Conservation (phyloP, 257 asterid species). For the Dorcoceras hygrometricum region DNA sequence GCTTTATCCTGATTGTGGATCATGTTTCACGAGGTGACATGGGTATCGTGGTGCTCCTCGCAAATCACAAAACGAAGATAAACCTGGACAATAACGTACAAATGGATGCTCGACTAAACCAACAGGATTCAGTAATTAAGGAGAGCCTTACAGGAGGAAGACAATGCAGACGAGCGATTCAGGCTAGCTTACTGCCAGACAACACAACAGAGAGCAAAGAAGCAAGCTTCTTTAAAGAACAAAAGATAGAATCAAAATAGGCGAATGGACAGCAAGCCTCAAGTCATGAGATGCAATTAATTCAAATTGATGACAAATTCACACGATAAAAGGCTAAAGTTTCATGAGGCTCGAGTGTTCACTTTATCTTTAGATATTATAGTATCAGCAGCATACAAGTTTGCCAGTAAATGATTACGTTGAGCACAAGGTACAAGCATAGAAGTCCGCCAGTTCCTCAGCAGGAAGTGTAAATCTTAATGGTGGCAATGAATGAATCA, state of each 20-base stretch:
- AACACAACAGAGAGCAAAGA: too few relatives aligned
- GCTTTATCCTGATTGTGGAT: too few relatives aligned
- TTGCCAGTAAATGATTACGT: not conserved
- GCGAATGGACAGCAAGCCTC: not conserved
- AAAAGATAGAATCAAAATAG: too few relatives aligned
- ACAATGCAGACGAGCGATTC: too few relatives aligned
- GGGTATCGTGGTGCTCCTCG: too few relatives aligned
- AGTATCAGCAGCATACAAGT: not conserved
- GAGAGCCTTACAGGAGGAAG: too few relatives aligned
- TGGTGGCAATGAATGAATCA: slow-evolving; percentile 13
- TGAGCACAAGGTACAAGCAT: slow-evolving; percentile 24
- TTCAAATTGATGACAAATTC: not conserved
- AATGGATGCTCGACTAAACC: too few relatives aligned
- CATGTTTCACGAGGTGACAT: too few relatives aligned
- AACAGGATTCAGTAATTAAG: too few relatives aligned
- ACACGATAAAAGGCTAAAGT: not conserved
- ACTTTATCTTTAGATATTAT: not conserved
- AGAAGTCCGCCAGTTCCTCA: not conserved
- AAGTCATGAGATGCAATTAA: not conserved
- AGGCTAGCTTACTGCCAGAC: not conserved
- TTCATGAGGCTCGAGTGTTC: not conserved
- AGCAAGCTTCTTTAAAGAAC: too few relatives aligned
- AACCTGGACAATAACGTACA: too few relatives aligned
- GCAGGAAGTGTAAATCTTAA: slow-evolving; percentile 4
- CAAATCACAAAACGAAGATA: too few relatives aligned